Percentiles rank a stretch among this genome's conserved stretches.
phyloP scores from a whole-genome alignment of 257 asterid genomes.

The Echites panduratus region DNA sequence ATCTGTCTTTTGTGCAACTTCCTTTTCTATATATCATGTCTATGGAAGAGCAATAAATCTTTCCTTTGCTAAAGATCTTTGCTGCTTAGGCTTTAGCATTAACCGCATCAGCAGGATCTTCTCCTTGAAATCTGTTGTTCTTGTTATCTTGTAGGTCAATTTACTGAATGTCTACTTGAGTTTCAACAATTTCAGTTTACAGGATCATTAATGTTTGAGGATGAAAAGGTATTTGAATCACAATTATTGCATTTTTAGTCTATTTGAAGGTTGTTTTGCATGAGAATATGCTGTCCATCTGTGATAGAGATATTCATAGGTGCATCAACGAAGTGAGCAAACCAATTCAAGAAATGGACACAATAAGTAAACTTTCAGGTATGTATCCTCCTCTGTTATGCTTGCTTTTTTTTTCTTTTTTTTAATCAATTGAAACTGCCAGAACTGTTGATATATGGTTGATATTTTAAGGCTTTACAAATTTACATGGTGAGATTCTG shows the following conservation, averaged over 20 bases:
- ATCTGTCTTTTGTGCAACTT: not conserved
- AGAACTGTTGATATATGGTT: not conserved
- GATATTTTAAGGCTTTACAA: not conserved
- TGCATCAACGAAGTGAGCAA: not conserved
- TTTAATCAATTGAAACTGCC: not conserved
- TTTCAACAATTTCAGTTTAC: slow-evolving; percentile 1
- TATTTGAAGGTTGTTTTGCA: not conserved
- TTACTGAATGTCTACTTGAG: not conserved
- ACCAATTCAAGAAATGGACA: not conserved
- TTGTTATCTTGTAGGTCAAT: not conserved
- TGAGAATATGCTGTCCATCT: not conserved
- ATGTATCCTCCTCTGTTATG: not conserved
- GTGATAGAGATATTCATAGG: not conserved
- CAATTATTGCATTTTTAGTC: not conserved
- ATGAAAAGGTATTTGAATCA: not conserved
- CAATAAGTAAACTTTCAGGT: slow-evolving; percentile 1
- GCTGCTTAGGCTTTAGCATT: not conserved
- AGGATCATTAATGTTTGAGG: not conserved
- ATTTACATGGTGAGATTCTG: not conserved
- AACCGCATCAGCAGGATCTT: not conserved
- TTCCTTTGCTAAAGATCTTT: not conserved
- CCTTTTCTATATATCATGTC: not conserved
- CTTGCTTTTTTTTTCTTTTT: too few relatives aligned
- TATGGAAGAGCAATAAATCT: not conserved
- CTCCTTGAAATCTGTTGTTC: not conserved